Evolutionary conservation across 345 rosid species (phyloP).

Genomic region (Angophora floribunda): DNA sequence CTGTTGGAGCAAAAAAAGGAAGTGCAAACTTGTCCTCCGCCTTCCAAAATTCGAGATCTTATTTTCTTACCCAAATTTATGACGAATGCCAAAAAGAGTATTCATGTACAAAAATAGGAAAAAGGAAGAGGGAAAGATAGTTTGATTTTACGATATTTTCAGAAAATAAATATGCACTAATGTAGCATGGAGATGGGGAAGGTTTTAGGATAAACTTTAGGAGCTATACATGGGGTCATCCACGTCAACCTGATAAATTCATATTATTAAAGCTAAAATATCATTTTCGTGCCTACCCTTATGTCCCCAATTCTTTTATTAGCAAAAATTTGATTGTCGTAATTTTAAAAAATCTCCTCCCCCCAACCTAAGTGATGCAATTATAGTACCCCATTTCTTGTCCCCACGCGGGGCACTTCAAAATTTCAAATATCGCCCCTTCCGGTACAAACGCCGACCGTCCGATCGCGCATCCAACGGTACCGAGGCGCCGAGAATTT

Average conservation of each 20-base stretch:
- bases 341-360: too few relatives aligned
- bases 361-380: neutral
- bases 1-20: neutral
- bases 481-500: neutral
- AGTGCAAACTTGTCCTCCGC: neutral
- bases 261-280: neutral
- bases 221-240: neutral
- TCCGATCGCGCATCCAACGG: constrained; percentile 19
- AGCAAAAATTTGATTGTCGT: neutral
- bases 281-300: neutral
- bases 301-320: neutral
- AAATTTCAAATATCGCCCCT: neutral
- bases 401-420: neutral
- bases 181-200: neutral
- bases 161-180: too few relatives aligned
- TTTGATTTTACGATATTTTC: neutral
- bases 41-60: neutral
- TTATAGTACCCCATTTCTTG: neutral
- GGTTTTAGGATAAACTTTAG: neutral
- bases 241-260: neutral
- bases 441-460: constrained; percentile 10
- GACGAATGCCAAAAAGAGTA: neutral
- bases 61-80: rapidly evolving
- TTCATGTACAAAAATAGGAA: neutral
- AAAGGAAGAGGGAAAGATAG: neutral